Conservation (phyloP, 2,329 filamentous ascomycete species). For the Xylariales sp. region DNA sequence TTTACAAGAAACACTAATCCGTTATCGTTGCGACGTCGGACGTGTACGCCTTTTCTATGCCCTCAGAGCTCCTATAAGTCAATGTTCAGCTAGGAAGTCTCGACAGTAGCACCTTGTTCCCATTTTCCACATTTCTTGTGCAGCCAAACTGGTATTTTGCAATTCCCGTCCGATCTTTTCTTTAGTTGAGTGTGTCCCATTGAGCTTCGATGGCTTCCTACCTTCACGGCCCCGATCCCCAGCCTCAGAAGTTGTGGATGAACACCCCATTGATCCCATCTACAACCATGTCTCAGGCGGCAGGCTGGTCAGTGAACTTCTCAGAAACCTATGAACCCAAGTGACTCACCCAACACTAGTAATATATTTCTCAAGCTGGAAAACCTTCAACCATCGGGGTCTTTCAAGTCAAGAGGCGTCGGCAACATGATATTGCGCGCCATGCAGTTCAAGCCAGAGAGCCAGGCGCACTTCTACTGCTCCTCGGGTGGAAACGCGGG, state of each 20-base stretch:
- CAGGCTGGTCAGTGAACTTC: slow-evolving; percentile 60
- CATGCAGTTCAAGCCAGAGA: slow-evolving; percentile 24
- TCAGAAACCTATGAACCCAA: no score
- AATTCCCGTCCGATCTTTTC: no score
- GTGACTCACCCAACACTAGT: no score
- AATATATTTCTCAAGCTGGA: slow-evolving; percentile 83
- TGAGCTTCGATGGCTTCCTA: slow-evolving; percentile 45
- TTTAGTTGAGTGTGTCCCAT: no score
- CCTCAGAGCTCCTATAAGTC: no score
- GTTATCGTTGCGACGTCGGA: background rate
- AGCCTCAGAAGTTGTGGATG: slow-evolving; percentile 55
- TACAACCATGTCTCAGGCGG: slow-evolving; percentile 59
- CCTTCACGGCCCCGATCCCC: slow-evolving; percentile 29
- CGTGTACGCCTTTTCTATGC: no score
- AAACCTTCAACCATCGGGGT: slow-evolving; percentile 77
- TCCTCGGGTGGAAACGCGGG: slow-evolving; percentile 82
- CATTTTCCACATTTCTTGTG: no score
- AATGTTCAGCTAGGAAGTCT: no score
- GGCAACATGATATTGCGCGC: slow-evolving; percentile 61
- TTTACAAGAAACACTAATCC: no score
- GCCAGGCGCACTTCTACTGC: slow-evolving; percentile 66
- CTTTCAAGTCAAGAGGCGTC: slow-evolving; percentile 79
- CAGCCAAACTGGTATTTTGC: no score
- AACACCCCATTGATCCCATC: slow-evolving; percentile 69
- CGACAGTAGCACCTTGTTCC: no score